Conservation (phyloP, 305 asterid species). For the Striga hermonthica region DNA sequence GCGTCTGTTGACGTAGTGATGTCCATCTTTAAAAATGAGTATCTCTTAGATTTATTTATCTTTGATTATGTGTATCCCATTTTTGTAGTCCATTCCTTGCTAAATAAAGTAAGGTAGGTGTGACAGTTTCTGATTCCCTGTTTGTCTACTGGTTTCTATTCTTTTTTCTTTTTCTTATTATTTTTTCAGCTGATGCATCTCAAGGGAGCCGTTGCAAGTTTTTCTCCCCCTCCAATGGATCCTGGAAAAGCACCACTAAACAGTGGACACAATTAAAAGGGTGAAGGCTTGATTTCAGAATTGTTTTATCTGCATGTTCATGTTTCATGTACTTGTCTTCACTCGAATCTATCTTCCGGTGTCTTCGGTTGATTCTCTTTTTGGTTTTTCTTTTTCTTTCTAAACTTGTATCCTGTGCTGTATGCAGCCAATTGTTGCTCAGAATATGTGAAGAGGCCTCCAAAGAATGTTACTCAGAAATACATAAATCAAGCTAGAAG, state of each 20-base stretch:
- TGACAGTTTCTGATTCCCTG: too few relatives aligned
- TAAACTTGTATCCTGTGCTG: background rate
- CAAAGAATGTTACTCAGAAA: slow-evolving; percentile 66
- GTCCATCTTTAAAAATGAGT: too few relatives aligned
- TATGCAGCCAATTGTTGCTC: slow-evolving; percentile 84
- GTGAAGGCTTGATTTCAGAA: slow-evolving; percentile 41
- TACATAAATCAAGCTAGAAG: slow-evolving; percentile 91
- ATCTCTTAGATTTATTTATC: too few relatives aligned
- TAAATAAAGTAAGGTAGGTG: too few relatives aligned
- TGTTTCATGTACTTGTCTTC: background rate
- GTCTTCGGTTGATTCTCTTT: background rate
- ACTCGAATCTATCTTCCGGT: background rate
- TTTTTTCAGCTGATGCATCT: slow-evolving; percentile 53
- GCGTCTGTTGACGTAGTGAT: too few relatives aligned
- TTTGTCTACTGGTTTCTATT: too few relatives aligned
- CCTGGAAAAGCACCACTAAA: slow-evolving; percentile 44
- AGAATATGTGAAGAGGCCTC: slow-evolving; percentile 74
- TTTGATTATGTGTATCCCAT: too few relatives aligned
- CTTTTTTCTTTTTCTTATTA: background rate
- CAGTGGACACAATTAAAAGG: slow-evolving; percentile 43
- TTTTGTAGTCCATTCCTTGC: too few relatives aligned
- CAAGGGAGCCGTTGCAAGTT: slow-evolving; percentile 39
- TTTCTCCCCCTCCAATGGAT: slow-evolving; percentile 37
- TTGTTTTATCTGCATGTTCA: slow-evolving; percentile 8
- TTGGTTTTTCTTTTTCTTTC: slow-evolving; percentile 1